These are phyloP conservation scores for Fomitopsis palustris DNA, from an alignment of 1,284 basidiomycete species.

Conservation along the genomic window DNA sequence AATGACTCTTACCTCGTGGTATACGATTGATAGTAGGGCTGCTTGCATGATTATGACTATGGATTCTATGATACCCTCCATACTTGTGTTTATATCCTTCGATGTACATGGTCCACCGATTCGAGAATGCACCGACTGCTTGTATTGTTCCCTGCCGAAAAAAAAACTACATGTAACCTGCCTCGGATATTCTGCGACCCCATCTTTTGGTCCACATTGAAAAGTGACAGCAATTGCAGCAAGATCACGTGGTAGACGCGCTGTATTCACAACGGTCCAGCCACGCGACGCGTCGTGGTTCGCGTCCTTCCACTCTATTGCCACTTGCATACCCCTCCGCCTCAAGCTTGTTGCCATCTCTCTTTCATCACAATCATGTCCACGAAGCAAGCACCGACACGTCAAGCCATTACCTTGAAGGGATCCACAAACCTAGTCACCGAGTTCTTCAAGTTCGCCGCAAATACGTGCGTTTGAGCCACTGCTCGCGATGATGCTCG, in stretches of 20 bases:
- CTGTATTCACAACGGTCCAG: neutral
- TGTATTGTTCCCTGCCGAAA: no score
- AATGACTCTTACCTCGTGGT: neutral
- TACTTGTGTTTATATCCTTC: no score
- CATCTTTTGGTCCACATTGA: no score
- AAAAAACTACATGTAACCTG: no score
- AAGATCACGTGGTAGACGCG: conserved; percentile 19
- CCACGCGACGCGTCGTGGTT: conserved; percentile 11
- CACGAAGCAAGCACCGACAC: conserved; percentile 62
- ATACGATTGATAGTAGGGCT: neutral
- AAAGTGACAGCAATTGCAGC: no score
- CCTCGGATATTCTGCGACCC: no score
- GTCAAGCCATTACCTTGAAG: conserved; percentile 88
- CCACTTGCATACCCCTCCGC: conserved; percentile 1
- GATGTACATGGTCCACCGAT: neutral
- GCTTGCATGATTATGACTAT: neutral
- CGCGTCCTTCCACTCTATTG: conserved; percentile 10
- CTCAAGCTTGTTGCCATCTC: neutral
- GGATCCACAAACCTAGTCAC: conserved; percentile 95
- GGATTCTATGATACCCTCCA: neutral
- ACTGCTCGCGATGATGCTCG: conserved; percentile 1
- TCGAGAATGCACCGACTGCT: no score
- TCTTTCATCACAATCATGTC: conserved; percentile 27
- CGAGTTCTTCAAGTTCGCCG: conserved; percentile 98
- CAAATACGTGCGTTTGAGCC: conserved; percentile 75